These are phyloP conservation scores for Raphanus hybrid DNA, from an alignment of 441 rosid genomes.

Conservation along the genomic window DNA sequence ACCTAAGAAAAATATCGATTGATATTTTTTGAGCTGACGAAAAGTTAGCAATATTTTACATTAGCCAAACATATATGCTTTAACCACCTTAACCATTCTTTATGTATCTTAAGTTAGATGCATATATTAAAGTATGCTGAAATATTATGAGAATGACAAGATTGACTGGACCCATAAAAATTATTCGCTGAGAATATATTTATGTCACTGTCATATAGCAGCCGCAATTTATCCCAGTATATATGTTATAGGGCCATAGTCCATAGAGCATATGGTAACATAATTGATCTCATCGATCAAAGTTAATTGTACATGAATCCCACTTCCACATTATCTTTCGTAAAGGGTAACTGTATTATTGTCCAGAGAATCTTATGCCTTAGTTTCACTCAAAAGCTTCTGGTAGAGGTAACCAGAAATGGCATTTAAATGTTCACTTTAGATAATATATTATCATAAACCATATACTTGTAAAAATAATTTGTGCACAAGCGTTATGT, in stretches of 20 bases:
- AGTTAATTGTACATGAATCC: slow-evolving; percentile 29
- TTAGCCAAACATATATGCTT: too few species aligned
- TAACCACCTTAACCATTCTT: too few species aligned
- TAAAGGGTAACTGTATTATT: slow-evolving; percentile 24
- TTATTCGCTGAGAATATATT: slow-evolving; percentile 39
- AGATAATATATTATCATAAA: not conserved
- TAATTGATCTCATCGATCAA: slow-evolving; percentile 15
- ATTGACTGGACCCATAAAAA: slow-evolving; percentile 38
- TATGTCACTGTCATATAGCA: slow-evolving; percentile 36
- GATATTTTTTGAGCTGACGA: not conserved
- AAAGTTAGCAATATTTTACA: not conserved
- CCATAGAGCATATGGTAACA: slow-evolving; percentile 27
- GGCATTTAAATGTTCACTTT: not conserved
- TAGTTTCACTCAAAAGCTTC: slow-evolving; percentile 36
- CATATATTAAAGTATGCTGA: not conserved
- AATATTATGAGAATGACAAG: slow-evolving; percentile 39
- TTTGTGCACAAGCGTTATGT: slow-evolving; percentile 19
- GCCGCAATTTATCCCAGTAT: slow-evolving; percentile 32
- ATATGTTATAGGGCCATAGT: slow-evolving; percentile 13
- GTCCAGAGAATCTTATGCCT: slow-evolving; percentile 41
- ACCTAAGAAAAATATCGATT: slow-evolving; percentile 29
- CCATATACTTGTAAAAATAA: not conserved
- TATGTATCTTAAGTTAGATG: not conserved
- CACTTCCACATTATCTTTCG: slow-evolving; percentile 27
- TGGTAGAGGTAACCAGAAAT: slow-evolving; percentile 34